A percentile compares a stretch with the other conserved stretches of the same genome.
phyloP scores from a whole-genome alignment of 805 yeast species.

The Candida pseudoglaebosa region DNA sequence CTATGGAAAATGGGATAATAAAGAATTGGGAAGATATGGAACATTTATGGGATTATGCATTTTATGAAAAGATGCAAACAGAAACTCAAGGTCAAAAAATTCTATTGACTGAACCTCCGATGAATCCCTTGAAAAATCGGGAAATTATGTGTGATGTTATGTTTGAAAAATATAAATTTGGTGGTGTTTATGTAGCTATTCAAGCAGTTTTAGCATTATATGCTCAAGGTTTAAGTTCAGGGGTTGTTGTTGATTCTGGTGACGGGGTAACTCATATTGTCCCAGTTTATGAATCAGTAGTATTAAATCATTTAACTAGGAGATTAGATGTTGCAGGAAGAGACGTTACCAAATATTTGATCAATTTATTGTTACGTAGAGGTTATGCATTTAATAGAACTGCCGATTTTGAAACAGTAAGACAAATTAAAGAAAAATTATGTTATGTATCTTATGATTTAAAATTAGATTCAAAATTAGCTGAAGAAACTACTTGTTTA shows the following conservation, averaged over 20 bases:
- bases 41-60: conserved; percentile 96
- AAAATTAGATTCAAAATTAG: conserved; percentile 79
- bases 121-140: conserved; percentile 90
- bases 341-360: conserved; percentile 95
- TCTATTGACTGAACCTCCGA: conserved; percentile 93
- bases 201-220: conserved; percentile 98
- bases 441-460: conserved; percentile 95
- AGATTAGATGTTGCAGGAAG: conserved; percentile 97
- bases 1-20: conserved; percentile 98
- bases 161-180: conserved; percentile 87
- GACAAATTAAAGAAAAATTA: conserved; percentile 94
- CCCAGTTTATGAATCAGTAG: conserved; percentile 96
- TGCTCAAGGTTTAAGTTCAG: conserved; percentile 94
- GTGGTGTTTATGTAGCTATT: conserved; percentile 92
- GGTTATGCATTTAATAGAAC: conserved; percentile 98
- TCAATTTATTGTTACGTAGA: conserved; percentile 84
- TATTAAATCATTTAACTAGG: conserved; percentile 87
- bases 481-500: conserved; percentile 92
- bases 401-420: conserved; percentile 97
- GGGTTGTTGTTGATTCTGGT: conserved; percentile 98
- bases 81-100: conserved; percentile 74
- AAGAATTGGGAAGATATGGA: conserved; percentile 99
- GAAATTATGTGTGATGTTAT: conserved; percentile 88
- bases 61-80: conserved; percentile 82
- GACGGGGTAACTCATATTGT: conserved; percentile 98